phyloP scores from a whole-genome alignment of 805 yeast species.

The Saccharomyces paradoxus region DNA sequence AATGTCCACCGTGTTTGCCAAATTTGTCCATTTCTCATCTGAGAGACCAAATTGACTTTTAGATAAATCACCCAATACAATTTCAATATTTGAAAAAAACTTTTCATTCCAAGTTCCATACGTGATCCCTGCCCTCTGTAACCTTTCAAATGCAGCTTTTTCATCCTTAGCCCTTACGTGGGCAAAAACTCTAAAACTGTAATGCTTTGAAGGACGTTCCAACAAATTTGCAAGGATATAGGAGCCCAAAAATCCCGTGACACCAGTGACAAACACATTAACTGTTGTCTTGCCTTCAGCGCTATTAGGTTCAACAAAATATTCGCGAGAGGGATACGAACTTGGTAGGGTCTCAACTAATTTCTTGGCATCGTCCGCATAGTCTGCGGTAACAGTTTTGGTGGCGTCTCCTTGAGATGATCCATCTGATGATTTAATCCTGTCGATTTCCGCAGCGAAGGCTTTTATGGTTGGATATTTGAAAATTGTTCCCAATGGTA shows the following conservation, averaged over 20 bases:
- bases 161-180: constrained; percentile 82
- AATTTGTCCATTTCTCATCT: constrained; percentile 46
- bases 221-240: constrained; percentile 75
- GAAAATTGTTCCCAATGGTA: constrained; percentile 87
- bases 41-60: constrained; percentile 62
- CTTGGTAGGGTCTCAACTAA: constrained; percentile 36
- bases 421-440: constrained; percentile 39
- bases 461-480: constrained; percentile 76
- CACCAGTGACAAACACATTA: constrained; percentile 85
- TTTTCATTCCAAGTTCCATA: constrained; percentile 59
- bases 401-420: constrained; percentile 24
- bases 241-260: constrained; percentile 93
- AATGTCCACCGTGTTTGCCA: constrained; percentile 61
- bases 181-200: constrained; percentile 57
- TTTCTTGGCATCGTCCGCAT: constrained; percentile 66
- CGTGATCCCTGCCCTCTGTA: constrained; percentile 64
- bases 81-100: constrained; percentile 50
- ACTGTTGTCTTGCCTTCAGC: constrained; percentile 31
- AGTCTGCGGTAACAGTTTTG: constrained; percentile 33
- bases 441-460: constrained; percentile 68
- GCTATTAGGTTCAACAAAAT: constrained; percentile 18
- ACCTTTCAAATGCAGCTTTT: constrained; percentile 65
- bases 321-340: constrained; percentile 38
- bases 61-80: constrained; percentile 79
- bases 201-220: constrained; percentile 37